A percentile compares a stretch with the other conserved stretches of the same genome.
These are phyloP conservation scores for Penicillium salamii DNA, from an alignment of 495 filamentous ascomycete species.

Conservation along the genomic window DNA sequence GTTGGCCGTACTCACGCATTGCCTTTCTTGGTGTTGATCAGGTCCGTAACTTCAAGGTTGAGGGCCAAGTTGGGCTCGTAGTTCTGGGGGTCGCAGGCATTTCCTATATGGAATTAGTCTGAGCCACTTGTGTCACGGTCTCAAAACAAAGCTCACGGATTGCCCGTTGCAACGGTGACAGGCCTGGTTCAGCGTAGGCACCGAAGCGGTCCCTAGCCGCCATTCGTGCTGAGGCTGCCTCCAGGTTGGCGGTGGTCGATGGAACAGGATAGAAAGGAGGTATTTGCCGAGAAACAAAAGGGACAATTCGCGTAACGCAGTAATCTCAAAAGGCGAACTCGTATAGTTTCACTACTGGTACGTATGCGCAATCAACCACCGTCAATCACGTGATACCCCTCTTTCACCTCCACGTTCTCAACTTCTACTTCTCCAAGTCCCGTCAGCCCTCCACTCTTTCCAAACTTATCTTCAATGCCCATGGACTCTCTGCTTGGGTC, in stretches of 20 bases:
- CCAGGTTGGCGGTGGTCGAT: constrained; percentile 55
- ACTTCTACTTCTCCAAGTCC: no score
- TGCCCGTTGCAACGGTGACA: constrained; percentile 87
- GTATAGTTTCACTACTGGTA: no score
- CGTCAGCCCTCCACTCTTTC: no score
- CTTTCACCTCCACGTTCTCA: no score
- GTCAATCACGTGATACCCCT: no score
- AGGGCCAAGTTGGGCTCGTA: constrained; percentile 96
- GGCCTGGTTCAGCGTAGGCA: constrained; percentile 70
- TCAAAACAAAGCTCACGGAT: constrained; percentile 59
- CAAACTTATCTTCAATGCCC: no score
- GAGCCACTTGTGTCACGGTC: constrained; percentile 5
- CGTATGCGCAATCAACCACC: no score
- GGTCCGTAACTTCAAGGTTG: constrained; percentile 92
- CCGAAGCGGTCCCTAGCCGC: constrained; percentile 94
- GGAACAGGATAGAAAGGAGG: constrained; percentile 2
- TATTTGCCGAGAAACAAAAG: constrained; percentile 7
- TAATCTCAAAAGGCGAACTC: constrained; percentile 11
- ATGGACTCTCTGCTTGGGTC: no score
- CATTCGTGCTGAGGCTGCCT: constrained; percentile 93
- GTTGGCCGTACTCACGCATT: constrained; percentile 60
- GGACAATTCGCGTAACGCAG: constrained; percentile 9
- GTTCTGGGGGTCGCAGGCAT: constrained; percentile 92
- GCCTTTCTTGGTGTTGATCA: constrained; percentile 98
- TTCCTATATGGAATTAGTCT: constrained; percentile 47